Percentiles rank a stretch among this genome's conserved stretches.
phyloP scores from a whole-genome alignment of 2,329 filamentous ascomycete genomes.

The Fusarium sp. region DNA sequence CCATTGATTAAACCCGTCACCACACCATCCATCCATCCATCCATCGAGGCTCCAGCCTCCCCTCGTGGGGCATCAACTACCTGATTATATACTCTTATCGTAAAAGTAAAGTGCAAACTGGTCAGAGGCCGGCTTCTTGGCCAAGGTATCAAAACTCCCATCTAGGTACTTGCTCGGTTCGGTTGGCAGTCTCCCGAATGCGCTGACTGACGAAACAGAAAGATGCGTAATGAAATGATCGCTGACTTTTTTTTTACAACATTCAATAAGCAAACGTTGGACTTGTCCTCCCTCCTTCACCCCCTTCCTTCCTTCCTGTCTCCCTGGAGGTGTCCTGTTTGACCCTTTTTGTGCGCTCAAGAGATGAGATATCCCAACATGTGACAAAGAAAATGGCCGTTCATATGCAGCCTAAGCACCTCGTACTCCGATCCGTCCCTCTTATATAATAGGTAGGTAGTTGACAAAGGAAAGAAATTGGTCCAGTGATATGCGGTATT shows the following conservation, averaged over 20 bases:
- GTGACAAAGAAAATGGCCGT: constrained; percentile 36
- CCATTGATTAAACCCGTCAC: constrained; percentile 31
- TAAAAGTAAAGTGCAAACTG: constrained; percentile 43
- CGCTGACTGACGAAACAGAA: constrained; percentile 24
- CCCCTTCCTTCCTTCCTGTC: constrained; percentile 5
- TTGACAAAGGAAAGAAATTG: constrained; percentile 49
- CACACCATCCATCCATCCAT: constrained; percentile 12
- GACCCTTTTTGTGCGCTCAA: constrained; percentile 35
- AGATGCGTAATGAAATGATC: constrained; percentile 36
- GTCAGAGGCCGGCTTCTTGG: constrained; percentile 38
- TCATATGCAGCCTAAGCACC: constrained; percentile 44
- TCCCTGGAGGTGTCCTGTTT: constrained; percentile 33
- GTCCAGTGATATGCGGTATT: constrained; percentile 44
- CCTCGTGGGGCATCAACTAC: constrained; percentile 22
- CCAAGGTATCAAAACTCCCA: constrained; percentile 27
- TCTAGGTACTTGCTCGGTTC: constrained; percentile 21
- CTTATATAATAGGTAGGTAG: constrained; percentile 37
- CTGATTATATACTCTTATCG: constrained; percentile 42
- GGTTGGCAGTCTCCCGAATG: constrained; percentile 24
- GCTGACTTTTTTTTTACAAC: constrained; percentile 41
- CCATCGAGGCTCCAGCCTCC: constrained; percentile 10
- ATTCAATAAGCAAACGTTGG: constrained; percentile 36
- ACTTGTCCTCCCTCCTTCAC: constrained; percentile 11
- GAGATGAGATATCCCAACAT: constrained; percentile 27
- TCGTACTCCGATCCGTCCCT: constrained; percentile 42